These are phyloP conservation scores for Achlya hypogyna DNA, from an alignment of 352 stramenopile species.

Conservation along the genomic window DNA sequence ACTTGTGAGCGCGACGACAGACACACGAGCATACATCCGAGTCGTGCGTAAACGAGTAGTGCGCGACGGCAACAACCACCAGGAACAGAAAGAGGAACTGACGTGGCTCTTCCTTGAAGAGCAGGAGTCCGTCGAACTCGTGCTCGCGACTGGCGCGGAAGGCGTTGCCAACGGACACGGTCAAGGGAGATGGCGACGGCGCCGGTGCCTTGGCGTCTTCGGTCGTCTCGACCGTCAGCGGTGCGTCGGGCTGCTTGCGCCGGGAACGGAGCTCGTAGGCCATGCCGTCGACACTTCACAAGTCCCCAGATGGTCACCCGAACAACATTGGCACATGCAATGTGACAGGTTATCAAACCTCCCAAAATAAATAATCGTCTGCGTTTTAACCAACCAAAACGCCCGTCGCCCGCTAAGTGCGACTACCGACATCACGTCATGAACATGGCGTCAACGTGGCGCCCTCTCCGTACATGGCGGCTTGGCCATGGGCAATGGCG, in stretches of 20 bases:
- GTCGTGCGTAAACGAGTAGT: conserved; percentile 79
- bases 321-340: too few relatives aligned
- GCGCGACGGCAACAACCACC: conserved; percentile 50
- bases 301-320: too few relatives aligned
- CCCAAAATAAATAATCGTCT: too few relatives aligned
- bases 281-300: not conserved
- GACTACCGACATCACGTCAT: too few relatives aligned
- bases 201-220: not conserved
- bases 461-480: too few relatives aligned
- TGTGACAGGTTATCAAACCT: too few relatives aligned
- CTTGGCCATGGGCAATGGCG: too few relatives aligned
- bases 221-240: conserved; percentile 1
- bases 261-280: conserved; percentile 8
- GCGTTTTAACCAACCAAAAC: not conserved
- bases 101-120: conserved; percentile 71
- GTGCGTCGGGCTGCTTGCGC: not conserved
- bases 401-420: not conserved
- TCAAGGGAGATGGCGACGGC: not conserved
- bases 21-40: conserved; percentile 29
- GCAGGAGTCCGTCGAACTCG: conserved; percentile 50
- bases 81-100: conserved; percentile 61
- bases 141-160: conserved; percentile 52
- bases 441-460: too few relatives aligned
- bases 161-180: conserved; percentile 27
- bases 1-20: not conserved